Base-by-base conservation (phyloP, 2,329 filamentous ascomycete genomes). In the Nigrospora sphaerica region DNA sequence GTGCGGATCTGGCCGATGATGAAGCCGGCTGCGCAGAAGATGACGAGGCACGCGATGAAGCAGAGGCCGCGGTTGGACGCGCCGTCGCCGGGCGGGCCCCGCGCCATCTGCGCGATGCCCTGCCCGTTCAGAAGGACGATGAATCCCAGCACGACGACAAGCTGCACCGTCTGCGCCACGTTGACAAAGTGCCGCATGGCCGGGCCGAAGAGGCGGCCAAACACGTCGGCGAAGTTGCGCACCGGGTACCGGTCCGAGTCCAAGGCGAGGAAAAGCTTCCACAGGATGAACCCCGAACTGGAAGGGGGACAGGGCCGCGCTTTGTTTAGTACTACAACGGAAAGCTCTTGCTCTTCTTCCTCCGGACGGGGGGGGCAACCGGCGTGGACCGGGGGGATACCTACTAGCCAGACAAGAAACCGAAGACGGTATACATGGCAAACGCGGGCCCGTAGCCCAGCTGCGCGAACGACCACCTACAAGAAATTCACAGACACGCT, bases 1-100 rank as follows among this genome's bases (percentile, higher is more conserved):
- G 75, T 80, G 7, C 78, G 68, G 39, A 82, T 73, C 52, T 80
- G 77, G 3, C 74, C 74, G 4, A 80, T 51, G 11, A 78, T 28
- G 47, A 79, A 75, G 14, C 78, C 77, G 7, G 65, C 65, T 12
- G 71, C 54, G 42, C 70, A 68, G 53, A 74, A 77, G 14, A 80
- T 62, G 17, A 78, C 54, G 12, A 71, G 68, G 52, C 75, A 78
- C 10, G 73, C 68, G 36, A 72, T 66, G 57, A 74, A 81, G 62
- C 77, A 81, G 12, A 80, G 58, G 0, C 61, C 63, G 44, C 67
- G 68, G 52, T 68, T 69, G 32, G 72, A 69, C 35, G 5, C 23
- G 12, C n/a, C 11, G 17, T 37, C 42, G 14, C 32, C 28, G 4
- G 13, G 23, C 14, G 45, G 35, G 3, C 45, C 45, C 1, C 32